Base-by-base conservation (phyloP, 1,139 yeast species). In the Protomyces arabidopsidicola region DNA sequence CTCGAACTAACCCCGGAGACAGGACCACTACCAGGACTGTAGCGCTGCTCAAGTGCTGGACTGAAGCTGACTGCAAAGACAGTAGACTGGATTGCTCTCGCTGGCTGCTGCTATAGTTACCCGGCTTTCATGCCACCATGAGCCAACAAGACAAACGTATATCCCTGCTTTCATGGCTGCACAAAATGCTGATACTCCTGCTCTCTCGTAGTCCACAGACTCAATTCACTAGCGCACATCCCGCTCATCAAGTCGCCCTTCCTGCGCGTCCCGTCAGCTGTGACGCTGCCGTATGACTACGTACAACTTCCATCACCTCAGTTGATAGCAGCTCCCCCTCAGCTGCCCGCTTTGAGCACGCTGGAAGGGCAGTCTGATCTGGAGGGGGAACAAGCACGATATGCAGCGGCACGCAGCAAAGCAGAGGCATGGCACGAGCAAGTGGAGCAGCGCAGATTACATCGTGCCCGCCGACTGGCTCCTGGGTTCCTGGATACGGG, bases 401-500 rank as follows among this genome's bases (percentile, higher is more conserved):
- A 18, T 2, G 48, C 39, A 18, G 14, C 18, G 3, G 60, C 60
- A 20, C 16, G 31, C 20, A 39, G 51, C 18, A 14, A 18, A 14
- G 12, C 54, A 45, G 57, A 31, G 12, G 36, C n/a, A 38, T 64
- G 65, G 65, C 53, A 55, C 50, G 39, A 45, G 36, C 34, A 27
- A 6, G 39, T 38, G 1, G 36, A 45, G 45, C 57, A 50, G 48
- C 45, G 51, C 24, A 31, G 45, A 5, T 24, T 64, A 35, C 45
- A 27, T 6, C 53, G 55, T 18, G 65, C 65, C 12, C 52, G 61
- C 4, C 22, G 51, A 27, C 38, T 64, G 2, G 66, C 66, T 6
- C 66, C 66, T 9, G 66, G 66, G 8, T 64, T 56, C 34, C 58
- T 64, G 10, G 66, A 64, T 22, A 59, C 65, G 18, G 56, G 58